phyloP scores from a whole-genome alignment of 768 basidiomycete species.

The Boletus tylopilopsis region DNA sequence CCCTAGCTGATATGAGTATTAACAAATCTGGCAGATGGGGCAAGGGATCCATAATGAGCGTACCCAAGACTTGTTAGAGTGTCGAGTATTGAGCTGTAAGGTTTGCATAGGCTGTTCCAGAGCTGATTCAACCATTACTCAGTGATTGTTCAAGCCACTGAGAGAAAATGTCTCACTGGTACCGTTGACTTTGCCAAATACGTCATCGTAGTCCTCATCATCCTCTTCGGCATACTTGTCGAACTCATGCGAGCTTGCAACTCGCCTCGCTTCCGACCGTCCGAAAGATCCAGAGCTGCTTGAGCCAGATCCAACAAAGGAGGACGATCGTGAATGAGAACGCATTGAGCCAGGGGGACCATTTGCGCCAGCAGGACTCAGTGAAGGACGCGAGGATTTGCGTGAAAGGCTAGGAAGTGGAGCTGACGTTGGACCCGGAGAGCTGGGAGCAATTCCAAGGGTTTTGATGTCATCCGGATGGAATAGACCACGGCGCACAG shows the following conservation, averaged over 20 bases:
- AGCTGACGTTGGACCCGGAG: slow-evolving; percentile 63
- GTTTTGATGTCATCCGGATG: slow-evolving; percentile 90
- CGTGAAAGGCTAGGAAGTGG: slow-evolving; percentile 56
- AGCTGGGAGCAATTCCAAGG: slow-evolving; percentile 48
- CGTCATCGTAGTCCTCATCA: slow-evolving; percentile 91
- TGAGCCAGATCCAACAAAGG: slow-evolving; percentile 42
- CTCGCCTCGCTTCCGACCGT: slow-evolving; percentile 55
- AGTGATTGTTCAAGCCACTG: background rate
- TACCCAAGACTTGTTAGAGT: slow-evolving; percentile 92
- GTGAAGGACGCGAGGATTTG: slow-evolving; percentile 50
- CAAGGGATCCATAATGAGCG: slow-evolving; percentile 8
- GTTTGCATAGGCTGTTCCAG: slow-evolving; percentile 64
- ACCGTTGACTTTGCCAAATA: slow-evolving; percentile 78
- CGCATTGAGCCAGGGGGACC: slow-evolving; percentile 29
- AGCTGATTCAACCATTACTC: slow-evolving; percentile 33
- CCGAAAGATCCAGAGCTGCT: slow-evolving; percentile 56
- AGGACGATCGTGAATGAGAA: slow-evolving; percentile 59
- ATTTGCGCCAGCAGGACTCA: slow-evolving; percentile 41
- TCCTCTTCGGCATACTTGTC: slow-evolving; percentile 87
- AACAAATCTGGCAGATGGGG: background rate
- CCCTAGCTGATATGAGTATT: slow-evolving; percentile 50
- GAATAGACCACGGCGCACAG: slow-evolving; percentile 69
- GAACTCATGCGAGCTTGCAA: slow-evolving; percentile 60
- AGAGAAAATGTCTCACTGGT: slow-evolving; percentile 47
- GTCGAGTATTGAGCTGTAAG: slow-evolving; percentile 77